These are phyloP conservation scores for Melaleuca quinquenervia DNA, from an alignment of 345 rosid genomes.

Conservation along the genomic window DNA sequence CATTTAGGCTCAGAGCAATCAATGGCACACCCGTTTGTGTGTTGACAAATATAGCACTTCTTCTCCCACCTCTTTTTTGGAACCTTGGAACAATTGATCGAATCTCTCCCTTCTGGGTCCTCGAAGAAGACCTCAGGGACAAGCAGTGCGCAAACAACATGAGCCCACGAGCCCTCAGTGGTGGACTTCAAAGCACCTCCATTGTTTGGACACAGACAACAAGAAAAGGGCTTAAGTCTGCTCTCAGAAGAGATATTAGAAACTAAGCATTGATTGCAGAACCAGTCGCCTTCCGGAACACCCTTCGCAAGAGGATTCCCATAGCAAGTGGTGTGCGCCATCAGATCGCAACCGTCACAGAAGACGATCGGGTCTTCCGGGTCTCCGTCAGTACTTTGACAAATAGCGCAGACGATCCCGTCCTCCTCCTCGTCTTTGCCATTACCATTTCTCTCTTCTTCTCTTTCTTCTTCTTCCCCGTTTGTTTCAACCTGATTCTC, in stretches of 20 bases:
- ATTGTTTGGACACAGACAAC: slow-evolving; percentile 52
- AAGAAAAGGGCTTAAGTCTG: slow-evolving; percentile 5
- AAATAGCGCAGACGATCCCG: slow-evolving; percentile 73
- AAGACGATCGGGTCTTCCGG: slow-evolving; percentile 86
- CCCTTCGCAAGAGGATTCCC: slow-evolving; percentile 57
- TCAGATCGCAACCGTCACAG: slow-evolving; percentile 91
- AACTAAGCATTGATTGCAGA: slow-evolving; percentile 40
- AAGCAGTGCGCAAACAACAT: slow-evolving; percentile 60
- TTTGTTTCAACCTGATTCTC: not conserved
- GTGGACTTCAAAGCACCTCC: slow-evolving; percentile 69
- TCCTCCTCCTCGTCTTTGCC: slow-evolving; percentile 32
- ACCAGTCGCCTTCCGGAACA: slow-evolving; percentile 90
- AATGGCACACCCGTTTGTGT: slow-evolving; percentile 52
- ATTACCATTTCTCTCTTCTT: not conserved
- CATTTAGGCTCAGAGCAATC: slow-evolving; percentile 88
- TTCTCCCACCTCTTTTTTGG: slow-evolving; percentile 54
- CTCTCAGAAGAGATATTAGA: not conserved
- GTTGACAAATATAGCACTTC: slow-evolving; percentile 53
- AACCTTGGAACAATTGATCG: slow-evolving; percentile 47
- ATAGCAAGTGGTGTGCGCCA: slow-evolving; percentile 87
- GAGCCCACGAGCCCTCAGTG: slow-evolving; percentile 58
- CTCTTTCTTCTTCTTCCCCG: not conserved
- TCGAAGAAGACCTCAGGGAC: slow-evolving; percentile 87
- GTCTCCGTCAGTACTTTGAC: slow-evolving; percentile 92
- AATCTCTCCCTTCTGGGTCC: slow-evolving; percentile 81